Base-by-base conservation (phyloP, 1,284 basidiomycete species). In the Fomitopsis betulina region DNA sequence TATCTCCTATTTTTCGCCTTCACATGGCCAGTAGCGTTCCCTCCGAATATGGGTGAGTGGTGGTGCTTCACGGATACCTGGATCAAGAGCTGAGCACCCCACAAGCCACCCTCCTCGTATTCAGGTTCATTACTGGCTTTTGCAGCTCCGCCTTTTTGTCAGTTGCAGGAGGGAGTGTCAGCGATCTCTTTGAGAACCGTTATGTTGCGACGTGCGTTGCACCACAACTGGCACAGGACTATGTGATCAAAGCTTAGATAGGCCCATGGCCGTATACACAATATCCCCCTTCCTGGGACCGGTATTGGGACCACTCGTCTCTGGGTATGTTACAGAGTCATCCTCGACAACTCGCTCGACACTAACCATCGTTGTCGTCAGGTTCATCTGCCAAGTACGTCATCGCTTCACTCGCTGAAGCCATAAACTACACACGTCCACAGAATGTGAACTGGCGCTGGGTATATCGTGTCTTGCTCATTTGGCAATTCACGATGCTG, bases 251-350 rank as follows among this genome's bases (percentile, higher is more conserved):
- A 9, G 38, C 61, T 39, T 60, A 3, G 13, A 12, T 2, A 25
- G 87, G 53, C 91, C 91, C 0, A 92, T 94, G 89, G 85, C 87
- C 3, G 65, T 91, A 0, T 93, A 87, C 65, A 87, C 87, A 0
- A 72, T 85, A 27, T 80, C 79, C 1, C 87, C 89, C 0, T 93
- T 93, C 69, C 76, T 90, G 30, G 89, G 91, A 0, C 89, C 90
- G n/a, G 80, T 88, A 0, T 58, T 84, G 7, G 90, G 87, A 1
- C 86, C 86, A 10, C 64, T 87, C 21, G 70, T 87, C 25, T 74
- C 79, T 40, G 89, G 87, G 81, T 85, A 65, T 53, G 79, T 68
- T 12, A 19, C n/a, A 9, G 19, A 30, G 12, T 21, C 21, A 6
- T 10, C 23, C 19, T 45, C 21, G 23, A 23, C 23, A 21, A 7